Base-by-base conservation (phyloP, 2,329 filamentous ascomycete genomes). In the Metarhizium robertsii region DNA sequence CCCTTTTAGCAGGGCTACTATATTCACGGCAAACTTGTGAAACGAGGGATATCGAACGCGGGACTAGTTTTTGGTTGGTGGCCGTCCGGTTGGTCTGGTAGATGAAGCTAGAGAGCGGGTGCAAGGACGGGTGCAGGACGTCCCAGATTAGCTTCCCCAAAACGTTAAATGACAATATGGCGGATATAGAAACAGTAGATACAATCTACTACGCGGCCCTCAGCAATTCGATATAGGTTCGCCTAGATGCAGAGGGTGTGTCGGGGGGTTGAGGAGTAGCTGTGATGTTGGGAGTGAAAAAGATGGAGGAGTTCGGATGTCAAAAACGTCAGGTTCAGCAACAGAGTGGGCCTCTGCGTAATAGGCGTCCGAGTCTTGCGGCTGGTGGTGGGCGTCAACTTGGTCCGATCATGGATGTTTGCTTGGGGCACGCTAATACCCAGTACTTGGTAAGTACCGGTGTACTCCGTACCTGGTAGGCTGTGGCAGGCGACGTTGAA, bases 71-170 rank as follows among this genome's bases (percentile, higher is more conserved):
- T 8, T 48, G 45, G 45, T 20, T 4, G 25, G 20, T 30, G 45
- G 25, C 45, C 18, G 45, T 18, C 1, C 13, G 6, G 45, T 48
- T 30, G 52, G n/a, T 49, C 4, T 34, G 43, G 43, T 29, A 29
- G 34, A 53, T 25, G 10, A 29, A 51, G 46, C 43, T 11, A 61
- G 59, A 55, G 50, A 55, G 55, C 50, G 30, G 61, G 62, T 68
- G 61, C 66, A 57, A 66, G 67, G 67, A 66, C 68, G 69, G 63
- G 72, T 74, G 71, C 71, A 74, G 70, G 70, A 68, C 71, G 70
- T 65, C 69, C 65, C 63, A 59, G 61, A 67, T 66, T 61, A 71
- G 69, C 66, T 71, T 51, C 42, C 30, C 46, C 42, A 50, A 49
- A 48, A 49, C 38, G 57, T 45, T 55, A 52, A 56, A 50, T 49